Evolutionary conservation across 768 basidiomycete species (phyloP).

Genomic region (Gautieria morchelliformis): DNA sequence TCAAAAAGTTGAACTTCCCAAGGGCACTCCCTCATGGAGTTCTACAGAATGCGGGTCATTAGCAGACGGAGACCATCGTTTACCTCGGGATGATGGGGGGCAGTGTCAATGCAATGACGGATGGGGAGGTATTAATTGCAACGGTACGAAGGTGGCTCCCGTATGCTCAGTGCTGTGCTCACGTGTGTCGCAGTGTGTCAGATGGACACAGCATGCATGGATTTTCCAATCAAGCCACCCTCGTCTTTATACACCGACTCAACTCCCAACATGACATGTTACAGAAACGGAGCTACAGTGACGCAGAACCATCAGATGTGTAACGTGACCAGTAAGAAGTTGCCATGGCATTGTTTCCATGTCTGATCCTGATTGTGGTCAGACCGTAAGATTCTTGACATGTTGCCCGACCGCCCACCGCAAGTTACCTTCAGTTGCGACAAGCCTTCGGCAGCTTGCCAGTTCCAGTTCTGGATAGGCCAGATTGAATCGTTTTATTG

Average conservation of each 20-base stretch:
- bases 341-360: neutral
- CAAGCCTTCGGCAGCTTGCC: slow-evolving; percentile 49
- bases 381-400: slow-evolving; percentile 94
- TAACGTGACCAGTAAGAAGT: slow-evolving; percentile 83
- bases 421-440: slow-evolving; percentile 97
- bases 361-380: neutral
- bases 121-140: slow-evolving; percentile 96
- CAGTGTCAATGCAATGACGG: slow-evolving; percentile 87
- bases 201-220: slow-evolving; percentile 66
- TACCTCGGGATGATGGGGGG: slow-evolving; percentile 65
- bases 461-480: slow-evolving; percentile 98
- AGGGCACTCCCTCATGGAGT: neutral
- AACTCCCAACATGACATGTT: slow-evolving; percentile 77
- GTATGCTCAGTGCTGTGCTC: neutral
- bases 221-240: slow-evolving; percentile 56
- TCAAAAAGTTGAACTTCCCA: slow-evolving; percentile 12
- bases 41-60: slow-evolving; percentile 84
- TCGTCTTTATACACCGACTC: slow-evolving; percentile 26
- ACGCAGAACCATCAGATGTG: slow-evolving; percentile 97
- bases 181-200: slow-evolving; percentile 59
- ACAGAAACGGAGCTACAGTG: slow-evolving; percentile 88
- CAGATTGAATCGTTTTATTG: slow-evolving; percentile 95
- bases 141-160: slow-evolving; percentile 46
- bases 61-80: slow-evolving; percentile 79
- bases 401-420: slow-evolving; percentile 83